Evolutionary conservation across 2,329 filamentous ascomycete species (phyloP), one percentile per base, ranked within the genome.

Genomic region (Stemphylium beticola): DNA sequence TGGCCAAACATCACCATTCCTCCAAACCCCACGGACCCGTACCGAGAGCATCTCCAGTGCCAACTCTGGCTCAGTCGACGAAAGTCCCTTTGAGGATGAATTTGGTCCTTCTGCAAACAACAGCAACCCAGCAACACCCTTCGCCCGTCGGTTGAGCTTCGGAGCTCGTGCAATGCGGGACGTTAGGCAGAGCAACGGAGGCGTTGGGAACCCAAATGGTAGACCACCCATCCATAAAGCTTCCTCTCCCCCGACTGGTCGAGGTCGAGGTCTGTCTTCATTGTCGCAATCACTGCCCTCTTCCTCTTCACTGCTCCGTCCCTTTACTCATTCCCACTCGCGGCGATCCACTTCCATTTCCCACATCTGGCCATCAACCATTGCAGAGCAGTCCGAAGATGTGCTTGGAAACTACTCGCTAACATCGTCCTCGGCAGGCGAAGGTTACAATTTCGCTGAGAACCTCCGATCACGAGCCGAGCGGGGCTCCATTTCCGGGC

Each of bases 401-500:
- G 54, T 56, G 44, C 58, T 71, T 46, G 69, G 64, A 53, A 79
- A 87, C 79, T 81, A 76, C 76, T 80, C 84, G 87, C 87, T 90
- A 84, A 90, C 87, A 52, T 67, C 63, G 78, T 79, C 76, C 69
- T 77, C 78, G 78, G 79, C 85, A 93, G 90, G 91, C 83, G 92
- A 95, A 83, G 91, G 91, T 76, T 96, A 96, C 84, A 96, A 96
- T 79, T 96, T 93, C 90, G 91, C 92, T 74, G 93, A 97, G 81
- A 93, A 96, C 81, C 87, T 97, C 82, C 91, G 92, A 77, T 89
- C 88, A 71, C 90, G 93, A 74, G 93, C 93, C 68, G 92, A 96
- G 80, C 93, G 92, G 77, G 73, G 74, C 38, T 80, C 85, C 40
- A 83, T 82, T 41, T 83, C 87, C 66, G 82, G 81, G 51, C 69